phyloP scores from a whole-genome alignment of 1,139 yeast genomes.

The Debaryomyces fabryi region DNA sequence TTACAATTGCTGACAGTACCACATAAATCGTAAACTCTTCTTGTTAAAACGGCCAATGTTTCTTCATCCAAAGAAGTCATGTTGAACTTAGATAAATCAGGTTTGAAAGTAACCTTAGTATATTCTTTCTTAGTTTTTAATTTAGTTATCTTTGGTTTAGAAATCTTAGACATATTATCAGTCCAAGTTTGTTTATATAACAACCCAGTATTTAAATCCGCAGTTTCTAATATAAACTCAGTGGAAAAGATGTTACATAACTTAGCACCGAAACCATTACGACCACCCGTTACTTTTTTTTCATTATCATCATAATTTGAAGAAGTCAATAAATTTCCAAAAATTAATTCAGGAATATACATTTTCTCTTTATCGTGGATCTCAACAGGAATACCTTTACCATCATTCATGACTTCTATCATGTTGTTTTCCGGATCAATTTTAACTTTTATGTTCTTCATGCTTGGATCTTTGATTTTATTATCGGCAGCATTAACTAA shows the following conservation, averaged over 20 bases:
- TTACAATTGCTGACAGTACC: conserved; percentile 90
- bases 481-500: conserved; percentile 98
- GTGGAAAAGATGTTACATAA: conserved; percentile 87
- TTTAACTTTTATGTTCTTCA: conserved; percentile 81
- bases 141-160: conserved; percentile 72
- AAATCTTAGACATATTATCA: conserved; percentile 78
- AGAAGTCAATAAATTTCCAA: conserved; percentile 92
- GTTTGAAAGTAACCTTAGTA: conserved; percentile 86
- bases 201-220: conserved; percentile 66
- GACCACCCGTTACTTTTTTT: conserved; percentile 97
- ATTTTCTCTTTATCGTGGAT: conserved; percentile 90
- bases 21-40: conserved; percentile 95
- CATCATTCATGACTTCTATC: conserved; percentile 88
- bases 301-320: conserved; percentile 95
- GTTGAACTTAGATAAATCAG: conserved; percentile 81
- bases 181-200: conserved; percentile 84
- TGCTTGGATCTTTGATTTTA: conserved; percentile 89
- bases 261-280: conserved; percentile 98
- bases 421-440: conserved; percentile 75
- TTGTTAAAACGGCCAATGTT: conserved; percentile 76
- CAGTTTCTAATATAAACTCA: conserved; percentile 85
- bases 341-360: conserved; percentile 93
- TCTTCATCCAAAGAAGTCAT: conserved; percentile 85
- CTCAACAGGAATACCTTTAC: conserved; percentile 94
- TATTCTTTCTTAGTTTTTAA: conserved; percentile 69